These are phyloP conservation scores for Acmispon strigosus DNA, from an alignment of 306 rosid genomes.

Conservation along the genomic window DNA sequence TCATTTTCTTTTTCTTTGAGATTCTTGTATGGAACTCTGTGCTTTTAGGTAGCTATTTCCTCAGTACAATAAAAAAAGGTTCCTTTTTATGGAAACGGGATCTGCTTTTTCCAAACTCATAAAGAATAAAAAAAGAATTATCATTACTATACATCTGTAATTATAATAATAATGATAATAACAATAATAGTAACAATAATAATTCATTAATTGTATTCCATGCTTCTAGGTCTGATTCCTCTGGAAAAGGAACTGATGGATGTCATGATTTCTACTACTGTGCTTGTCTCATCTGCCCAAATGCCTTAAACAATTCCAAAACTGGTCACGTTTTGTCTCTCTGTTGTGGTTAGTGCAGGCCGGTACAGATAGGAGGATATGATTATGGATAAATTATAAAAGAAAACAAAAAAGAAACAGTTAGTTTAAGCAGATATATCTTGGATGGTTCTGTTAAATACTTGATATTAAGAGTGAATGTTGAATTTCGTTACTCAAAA, in stretches of 20 bases:
- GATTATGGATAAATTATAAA: conserved; percentile 34
- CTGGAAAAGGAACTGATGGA: conserved; percentile 47
- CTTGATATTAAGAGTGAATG: too few relatives aligned
- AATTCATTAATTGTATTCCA: background rate
- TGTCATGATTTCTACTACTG: conserved; percentile 67
- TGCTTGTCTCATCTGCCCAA: conserved; percentile 74
- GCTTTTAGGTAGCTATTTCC: conserved; percentile 72
- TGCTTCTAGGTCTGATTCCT: conserved; percentile 37
- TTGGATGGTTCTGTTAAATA: too few relatives aligned
- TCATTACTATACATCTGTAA: background rate
- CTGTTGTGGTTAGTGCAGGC: conserved; percentile 55
- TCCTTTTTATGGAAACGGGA: conserved; percentile 81
- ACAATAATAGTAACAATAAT: background rate
- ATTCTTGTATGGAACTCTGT: conserved; percentile 80
- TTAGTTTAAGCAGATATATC: too few relatives aligned
- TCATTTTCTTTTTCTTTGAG: conserved; percentile 50
- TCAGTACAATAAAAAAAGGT: conserved; percentile 63
- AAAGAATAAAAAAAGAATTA: background rate
- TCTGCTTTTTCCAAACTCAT: conserved; percentile 71
- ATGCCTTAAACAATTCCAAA: conserved; percentile 52
- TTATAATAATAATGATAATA: background rate
- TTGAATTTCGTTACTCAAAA: too few relatives aligned
- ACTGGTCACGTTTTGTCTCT: conserved; percentile 61
- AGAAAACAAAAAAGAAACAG: background rate
- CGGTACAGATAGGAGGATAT: conserved; percentile 47